These are phyloP conservation scores for Wickerhamiella allomyrinae DNA, from an alignment of 805 yeast genomes.

Conservation along the genomic window DNA sequence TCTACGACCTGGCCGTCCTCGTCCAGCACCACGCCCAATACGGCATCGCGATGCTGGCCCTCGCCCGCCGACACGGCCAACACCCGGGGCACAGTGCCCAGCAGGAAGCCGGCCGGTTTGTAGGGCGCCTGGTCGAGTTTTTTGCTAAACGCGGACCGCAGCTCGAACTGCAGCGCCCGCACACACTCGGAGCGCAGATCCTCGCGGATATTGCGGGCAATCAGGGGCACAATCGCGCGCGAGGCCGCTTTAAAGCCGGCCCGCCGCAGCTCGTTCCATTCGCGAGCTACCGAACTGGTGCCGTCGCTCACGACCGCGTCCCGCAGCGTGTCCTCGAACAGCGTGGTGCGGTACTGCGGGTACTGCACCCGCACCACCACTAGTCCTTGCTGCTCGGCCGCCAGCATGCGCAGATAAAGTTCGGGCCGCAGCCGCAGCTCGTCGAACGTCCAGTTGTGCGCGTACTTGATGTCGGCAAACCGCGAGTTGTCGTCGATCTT, in stretches of 20 bases:
- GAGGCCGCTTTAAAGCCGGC: constrained; percentile 52
- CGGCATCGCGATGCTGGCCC: constrained; percentile 75
- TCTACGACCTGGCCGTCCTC: constrained; percentile 70
- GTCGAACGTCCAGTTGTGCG: constrained; percentile 63
- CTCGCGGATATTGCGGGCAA: constrained; percentile 68
- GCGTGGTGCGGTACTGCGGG: constrained; percentile 30
- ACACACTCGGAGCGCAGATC: constrained; percentile 65
- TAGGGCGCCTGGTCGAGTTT: constrained; percentile 89
- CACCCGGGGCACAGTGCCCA: constrained; percentile 76
- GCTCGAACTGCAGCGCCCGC: constrained; percentile 48
- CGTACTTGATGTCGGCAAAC: constrained; percentile 82
- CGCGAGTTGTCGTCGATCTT: constrained; percentile 70
- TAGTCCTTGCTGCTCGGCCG: constrained; percentile 73
- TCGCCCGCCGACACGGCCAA: constrained; percentile 74
- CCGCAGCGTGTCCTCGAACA: constrained; percentile 23
- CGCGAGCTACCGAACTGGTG: constrained; percentile 50
- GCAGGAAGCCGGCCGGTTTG: constrained; percentile 60
- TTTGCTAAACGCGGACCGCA: constrained; percentile 53
- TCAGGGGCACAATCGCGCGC: constrained; percentile 48
- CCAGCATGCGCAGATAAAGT: constrained; percentile 72
- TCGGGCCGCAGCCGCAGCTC: constrained; percentile 68
- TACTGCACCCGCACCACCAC: constrained; percentile 48
- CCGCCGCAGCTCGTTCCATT: constrained; percentile 72
- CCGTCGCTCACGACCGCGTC: constrained; percentile 28
- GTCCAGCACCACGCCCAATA: constrained; percentile 63